A percentile compares a stretch with the other conserved stretches of the same genome.
Evolutionary conservation across 2,329 filamentous ascomycete genomes (phyloP).

Genomic region (Penicillium psychrosexuale): DNA sequence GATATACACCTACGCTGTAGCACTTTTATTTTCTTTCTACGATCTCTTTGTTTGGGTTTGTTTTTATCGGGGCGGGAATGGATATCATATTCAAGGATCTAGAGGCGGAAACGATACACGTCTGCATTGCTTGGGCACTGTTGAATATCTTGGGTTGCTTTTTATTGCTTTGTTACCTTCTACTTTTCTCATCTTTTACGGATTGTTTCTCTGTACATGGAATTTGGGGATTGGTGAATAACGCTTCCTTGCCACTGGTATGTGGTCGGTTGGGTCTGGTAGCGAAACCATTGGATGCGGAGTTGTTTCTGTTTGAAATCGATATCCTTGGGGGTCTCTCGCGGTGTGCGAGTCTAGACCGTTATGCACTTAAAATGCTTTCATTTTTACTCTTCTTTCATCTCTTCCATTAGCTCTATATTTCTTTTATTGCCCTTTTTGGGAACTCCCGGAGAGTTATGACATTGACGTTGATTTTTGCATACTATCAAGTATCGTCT

Average conservation of each 20-base stretch:
- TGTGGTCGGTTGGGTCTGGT: conserved; percentile 30
- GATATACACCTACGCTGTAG: conserved; percentile 29
- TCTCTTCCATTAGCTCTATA: conserved; percentile 6
- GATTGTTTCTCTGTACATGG: conserved; percentile 34
- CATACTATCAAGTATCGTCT: conserved; percentile 13
- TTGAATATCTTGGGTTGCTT: conserved; percentile 35
- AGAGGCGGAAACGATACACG: conserved; percentile 47
- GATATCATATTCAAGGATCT: conserved; percentile 38
- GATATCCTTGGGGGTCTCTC: conserved; percentile 33
- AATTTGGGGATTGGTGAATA: conserved; percentile 31
- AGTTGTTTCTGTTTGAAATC: conserved; percentile 34
- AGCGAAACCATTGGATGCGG: conserved; percentile 40
- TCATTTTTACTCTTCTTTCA: conserved; percentile 14
- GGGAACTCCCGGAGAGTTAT: conserved; percentile 11
- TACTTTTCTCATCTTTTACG: conserved; percentile 21
- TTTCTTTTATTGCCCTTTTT: conserved; percentile 18
- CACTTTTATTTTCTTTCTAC: conserved; percentile 19
- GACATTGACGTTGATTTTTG: conserved; percentile 11
- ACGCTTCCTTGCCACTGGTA: conserved; percentile 32
- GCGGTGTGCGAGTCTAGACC: conserved; percentile 31
- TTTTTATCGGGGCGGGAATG: conserved; percentile 31
- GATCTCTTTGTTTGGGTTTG: conserved; percentile 28
- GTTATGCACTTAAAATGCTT: conserved; percentile 29
- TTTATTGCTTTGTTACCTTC: conserved; percentile 20
- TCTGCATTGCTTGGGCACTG: conserved; percentile 43